Conservation (phyloP, 1,139 yeast species). For the Pichia sorboxylosa region DNA sequence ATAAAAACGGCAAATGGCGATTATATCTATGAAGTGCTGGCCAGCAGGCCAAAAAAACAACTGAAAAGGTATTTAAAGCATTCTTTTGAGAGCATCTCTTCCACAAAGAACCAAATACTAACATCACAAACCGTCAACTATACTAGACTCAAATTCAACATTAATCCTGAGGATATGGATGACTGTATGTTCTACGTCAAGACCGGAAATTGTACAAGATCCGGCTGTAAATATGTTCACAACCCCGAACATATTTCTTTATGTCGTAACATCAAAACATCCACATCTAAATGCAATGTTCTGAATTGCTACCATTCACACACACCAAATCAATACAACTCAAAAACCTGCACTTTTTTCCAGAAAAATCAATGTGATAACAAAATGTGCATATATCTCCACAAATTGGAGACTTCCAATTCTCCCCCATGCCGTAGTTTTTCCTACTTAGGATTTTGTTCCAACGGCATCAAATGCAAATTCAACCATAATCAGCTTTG, state of each 20-base stretch:
- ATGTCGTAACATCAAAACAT: constrained; percentile 40
- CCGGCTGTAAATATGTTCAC: constrained; percentile 43
- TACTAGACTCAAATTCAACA: background rate
- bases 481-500: constrained; percentile 51
- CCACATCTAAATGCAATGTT: constrained; percentile 35
- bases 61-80: constrained; percentile 5
- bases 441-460: constrained; percentile 60
- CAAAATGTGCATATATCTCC: constrained; percentile 44
- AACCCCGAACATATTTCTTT: constrained; percentile 38
- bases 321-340: constrained; percentile 44
- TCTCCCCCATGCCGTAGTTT: constrained; percentile 48
- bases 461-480: constrained; percentile 45
- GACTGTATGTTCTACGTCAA: constrained; percentile 6
- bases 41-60: constrained; percentile 3
- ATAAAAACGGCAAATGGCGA: constrained; percentile 18
- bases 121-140: too few species aligned
- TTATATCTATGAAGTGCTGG: constrained; percentile 9
- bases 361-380: constrained; percentile 43
- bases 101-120: too few species aligned
- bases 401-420: constrained; percentile 29
- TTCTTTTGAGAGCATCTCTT: too few species aligned
- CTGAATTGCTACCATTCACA: constrained; percentile 50
- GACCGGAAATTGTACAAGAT: constrained; percentile 27
- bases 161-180: background rate
- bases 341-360: constrained; percentile 53